phyloP scores from a whole-genome alignment of 352 stramenopile species.

The Discostella stelligera region DNA sequence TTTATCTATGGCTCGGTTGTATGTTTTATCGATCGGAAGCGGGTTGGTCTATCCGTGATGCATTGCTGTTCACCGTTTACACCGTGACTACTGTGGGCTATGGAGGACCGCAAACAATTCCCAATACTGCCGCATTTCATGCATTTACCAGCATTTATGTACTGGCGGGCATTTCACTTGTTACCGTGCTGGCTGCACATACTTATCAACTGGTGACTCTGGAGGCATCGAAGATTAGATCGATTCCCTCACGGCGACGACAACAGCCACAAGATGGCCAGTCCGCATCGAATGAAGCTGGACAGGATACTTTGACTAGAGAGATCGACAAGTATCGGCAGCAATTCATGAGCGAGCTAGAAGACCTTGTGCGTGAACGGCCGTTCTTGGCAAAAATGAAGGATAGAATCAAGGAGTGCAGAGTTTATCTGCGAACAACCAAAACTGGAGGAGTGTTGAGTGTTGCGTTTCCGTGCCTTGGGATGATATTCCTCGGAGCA shows the following conservation, averaged over 20 bases:
- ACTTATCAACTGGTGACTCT: slow-evolving; percentile 76
- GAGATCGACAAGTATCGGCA: slow-evolving; percentile 50
- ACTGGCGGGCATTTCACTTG: slow-evolving; percentile 67
- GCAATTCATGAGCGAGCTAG: slow-evolving; percentile 50
- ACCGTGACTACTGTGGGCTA: slow-evolving; percentile 82
- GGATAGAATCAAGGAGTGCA: slow-evolving; percentile 27
- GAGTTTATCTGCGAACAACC: slow-evolving; percentile 34
- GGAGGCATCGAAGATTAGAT: slow-evolving; percentile 59
- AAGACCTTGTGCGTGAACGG: slow-evolving; percentile 47
- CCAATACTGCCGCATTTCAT: slow-evolving; percentile 64
- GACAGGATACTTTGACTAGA: slow-evolving; percentile 35
- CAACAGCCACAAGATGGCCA: neutral
- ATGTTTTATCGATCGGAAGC: slow-evolving; percentile 60
- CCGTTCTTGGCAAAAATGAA: slow-evolving; percentile 46
- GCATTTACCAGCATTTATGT: slow-evolving; percentile 75
- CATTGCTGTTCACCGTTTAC: slow-evolving; percentile 78
- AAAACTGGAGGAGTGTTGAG: slow-evolving; percentile 54
- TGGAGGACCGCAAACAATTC: slow-evolving; percentile 58
- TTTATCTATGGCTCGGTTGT: slow-evolving; percentile 66
- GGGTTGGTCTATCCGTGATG: slow-evolving; percentile 64
- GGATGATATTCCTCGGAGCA: slow-evolving; percentile 68
- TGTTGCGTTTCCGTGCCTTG: slow-evolving; percentile 69
- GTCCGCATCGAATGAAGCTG: slow-evolving; percentile 1
- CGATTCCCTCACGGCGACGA: slow-evolving; percentile 3
- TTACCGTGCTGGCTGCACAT: slow-evolving; percentile 80